These are phyloP conservation scores for Chalciporus pseudorubinellus DNA, from an alignment of 768 basidiomycete genomes.

Conservation along the genomic window DNA sequence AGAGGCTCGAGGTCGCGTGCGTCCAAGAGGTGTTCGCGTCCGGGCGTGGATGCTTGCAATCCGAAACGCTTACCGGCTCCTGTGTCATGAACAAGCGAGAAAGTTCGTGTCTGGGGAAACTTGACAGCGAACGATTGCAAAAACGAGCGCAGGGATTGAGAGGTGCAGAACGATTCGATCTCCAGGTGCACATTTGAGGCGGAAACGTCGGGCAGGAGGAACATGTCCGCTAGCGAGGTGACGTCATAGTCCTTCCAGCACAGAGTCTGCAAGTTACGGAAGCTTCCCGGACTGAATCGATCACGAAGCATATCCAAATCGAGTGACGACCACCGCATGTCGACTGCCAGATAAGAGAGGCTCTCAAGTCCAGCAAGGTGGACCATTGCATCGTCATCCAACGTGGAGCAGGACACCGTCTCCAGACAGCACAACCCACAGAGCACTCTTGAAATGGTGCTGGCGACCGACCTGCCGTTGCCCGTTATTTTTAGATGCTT, in stretches of 20 bases:
- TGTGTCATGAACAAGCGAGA: conserved; percentile 24
- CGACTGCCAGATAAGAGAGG: conserved; percentile 19
- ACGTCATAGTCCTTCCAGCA: conserved; percentile 24
- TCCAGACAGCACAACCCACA: conserved; percentile 14
- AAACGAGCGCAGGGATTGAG: conserved; percentile 14
- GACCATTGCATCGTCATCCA: conserved; percentile 22
- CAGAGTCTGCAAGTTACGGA: conserved; percentile 15
- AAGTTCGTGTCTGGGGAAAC: conserved; percentile 11
- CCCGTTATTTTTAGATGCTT: conserved; percentile 21
- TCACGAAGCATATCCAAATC: conserved; percentile 11
- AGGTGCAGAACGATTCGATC: conserved; percentile 23
- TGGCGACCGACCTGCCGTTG: conserved; percentile 14
- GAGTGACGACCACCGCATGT: conserved; percentile 25
- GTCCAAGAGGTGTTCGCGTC: conserved; percentile 18
- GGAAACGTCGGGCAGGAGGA: conserved; percentile 16
- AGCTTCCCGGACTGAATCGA: conserved; percentile 9
- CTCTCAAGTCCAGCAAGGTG: conserved; percentile 21
- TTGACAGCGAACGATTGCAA: conserved; percentile 6
- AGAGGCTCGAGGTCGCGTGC: conserved; percentile 15
- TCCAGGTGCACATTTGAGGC: conserved; percentile 14
- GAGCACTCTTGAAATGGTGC: conserved; percentile 14
- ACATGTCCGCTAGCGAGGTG: conserved; percentile 14
- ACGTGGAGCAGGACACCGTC: conserved; percentile 15
- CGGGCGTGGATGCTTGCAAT: conserved; percentile 10
- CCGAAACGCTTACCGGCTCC: conserved; percentile 20